Percentiles rank a stretch among this genome's conserved stretches.
Conservation (phyloP, 345 rosid genomes). For the Litchi chinensis region DNA sequence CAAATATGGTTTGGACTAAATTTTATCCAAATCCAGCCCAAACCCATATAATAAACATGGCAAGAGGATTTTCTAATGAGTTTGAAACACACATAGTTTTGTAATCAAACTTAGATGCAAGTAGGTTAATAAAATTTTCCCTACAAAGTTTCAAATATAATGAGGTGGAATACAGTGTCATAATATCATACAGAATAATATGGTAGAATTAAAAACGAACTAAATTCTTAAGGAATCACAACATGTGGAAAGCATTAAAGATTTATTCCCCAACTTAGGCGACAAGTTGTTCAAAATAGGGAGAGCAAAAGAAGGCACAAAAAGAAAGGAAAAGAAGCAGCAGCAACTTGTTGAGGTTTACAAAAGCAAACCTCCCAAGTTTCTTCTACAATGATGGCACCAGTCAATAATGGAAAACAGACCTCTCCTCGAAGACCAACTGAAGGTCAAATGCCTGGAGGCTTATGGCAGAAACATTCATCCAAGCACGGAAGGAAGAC, state of each 20-base stretch:
- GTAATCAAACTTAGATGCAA: no score
- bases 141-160: no score
- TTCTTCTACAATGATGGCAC: not conserved
- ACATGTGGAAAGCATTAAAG: not conserved
- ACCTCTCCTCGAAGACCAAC: slow-evolving; percentile 3
- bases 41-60: no score
- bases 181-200: no score
- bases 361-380: not conserved
- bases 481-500: not conserved
- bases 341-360: not conserved
- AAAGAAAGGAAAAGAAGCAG: not conserved
- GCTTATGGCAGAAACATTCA: not conserved
- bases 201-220: not conserved
- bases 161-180: no score
- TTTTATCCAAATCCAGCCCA: no score
- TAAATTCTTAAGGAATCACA: slow-evolving; percentile 7
- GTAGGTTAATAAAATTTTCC: no score
- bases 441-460: not conserved
- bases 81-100: no score
- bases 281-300: not conserved
- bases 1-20: no score
- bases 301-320: not conserved
- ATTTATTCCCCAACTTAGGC: not conserved
- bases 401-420: slow-evolving; percentile 1
- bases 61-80: no score